A percentile compares a stretch with the other conserved stretches of the same genome.
phyloP scores from a whole-genome alignment of 495 filamentous ascomycete genomes.

The Glonium stellatum region DNA sequence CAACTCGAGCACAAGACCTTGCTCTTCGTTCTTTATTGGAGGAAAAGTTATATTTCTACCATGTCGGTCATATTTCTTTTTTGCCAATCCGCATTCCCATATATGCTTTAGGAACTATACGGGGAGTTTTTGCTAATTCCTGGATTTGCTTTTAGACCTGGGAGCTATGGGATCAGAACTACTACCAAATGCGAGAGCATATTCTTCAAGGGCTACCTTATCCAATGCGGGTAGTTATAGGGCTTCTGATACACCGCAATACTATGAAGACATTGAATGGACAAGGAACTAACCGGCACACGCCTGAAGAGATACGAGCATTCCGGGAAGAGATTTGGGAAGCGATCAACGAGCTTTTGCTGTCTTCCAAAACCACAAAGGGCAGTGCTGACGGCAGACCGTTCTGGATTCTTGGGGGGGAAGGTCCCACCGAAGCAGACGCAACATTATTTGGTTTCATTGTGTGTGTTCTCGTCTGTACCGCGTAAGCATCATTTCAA shows the following conservation, averaged over 20 bases:
- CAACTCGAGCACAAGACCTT: slow-evolving; percentile 43
- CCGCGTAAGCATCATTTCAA: slow-evolving; percentile 43
- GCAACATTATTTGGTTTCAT: slow-evolving; percentile 52
- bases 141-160: slow-evolving; percentile 35
- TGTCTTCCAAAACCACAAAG: background rate
- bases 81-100: background rate
- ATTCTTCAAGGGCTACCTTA: slow-evolving; percentile 45
- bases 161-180: slow-evolving; percentile 55
- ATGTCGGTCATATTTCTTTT: slow-evolving; percentile 31
- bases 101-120: no score
- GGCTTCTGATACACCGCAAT: slow-evolving; percentile 44
- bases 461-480: slow-evolving; percentile 42
- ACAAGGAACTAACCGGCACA: slow-evolving; percentile 50
- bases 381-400: slow-evolving; percentile 25
- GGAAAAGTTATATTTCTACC: slow-evolving; percentile 53
- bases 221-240: slow-evolving; percentile 48
- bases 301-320: slow-evolving; percentile 41
- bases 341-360: slow-evolving; percentile 39
- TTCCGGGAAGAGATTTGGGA: slow-evolving; percentile 50
- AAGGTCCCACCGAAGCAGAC: slow-evolving; percentile 52
- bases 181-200: slow-evolving; percentile 52
- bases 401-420: slow-evolving; percentile 54
- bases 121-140: background rate
- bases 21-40: slow-evolving; percentile 51
- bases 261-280: slow-evolving; percentile 41